Conservation (phyloP, 352 stramenopile genomes). For the Phytophthora syringae region DNA sequence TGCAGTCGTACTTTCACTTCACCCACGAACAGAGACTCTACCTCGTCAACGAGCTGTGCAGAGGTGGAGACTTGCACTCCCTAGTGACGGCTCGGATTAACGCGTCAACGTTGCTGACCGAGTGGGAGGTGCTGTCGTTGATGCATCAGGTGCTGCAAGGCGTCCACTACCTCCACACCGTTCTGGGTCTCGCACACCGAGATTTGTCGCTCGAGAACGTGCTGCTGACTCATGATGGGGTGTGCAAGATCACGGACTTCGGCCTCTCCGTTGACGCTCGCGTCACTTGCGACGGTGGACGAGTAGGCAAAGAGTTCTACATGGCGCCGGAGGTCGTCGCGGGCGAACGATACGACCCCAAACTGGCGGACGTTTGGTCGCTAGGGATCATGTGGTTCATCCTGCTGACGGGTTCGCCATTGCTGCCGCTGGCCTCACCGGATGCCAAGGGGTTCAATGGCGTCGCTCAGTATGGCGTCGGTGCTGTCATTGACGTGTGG, state of each 20-base stretch:
- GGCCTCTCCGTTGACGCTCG: slow-evolving; percentile 59
- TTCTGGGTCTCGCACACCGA: slow-evolving; percentile 77
- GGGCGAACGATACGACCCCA: slow-evolving; percentile 89
- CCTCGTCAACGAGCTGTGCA: slow-evolving; percentile 64
- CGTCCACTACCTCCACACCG: slow-evolving; percentile 54
- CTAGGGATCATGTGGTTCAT: slow-evolving; percentile 93
- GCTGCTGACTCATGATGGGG: slow-evolving; percentile 71
- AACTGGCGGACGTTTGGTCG: slow-evolving; percentile 93
- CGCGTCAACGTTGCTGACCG: slow-evolving; percentile 16
- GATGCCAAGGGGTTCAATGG: slow-evolving; percentile 38
- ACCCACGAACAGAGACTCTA: slow-evolving; percentile 24
- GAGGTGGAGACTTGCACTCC: slow-evolving; percentile 52
- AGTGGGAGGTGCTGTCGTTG: slow-evolving; percentile 39
- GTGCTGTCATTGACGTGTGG: slow-evolving; percentile 45
- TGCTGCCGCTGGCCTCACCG: slow-evolving; percentile 40
- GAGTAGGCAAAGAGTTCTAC: slow-evolving; percentile 93
- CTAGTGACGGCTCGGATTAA: slow-evolving; percentile 4
- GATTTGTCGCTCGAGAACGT: slow-evolving; percentile 97
- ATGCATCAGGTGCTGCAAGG: slow-evolving; percentile 51
- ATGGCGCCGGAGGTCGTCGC: slow-evolving; percentile 94
- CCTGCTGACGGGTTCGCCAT: slow-evolving; percentile 88
- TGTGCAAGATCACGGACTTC: slow-evolving; percentile 65
- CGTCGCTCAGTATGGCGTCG: slow-evolving; percentile 28
- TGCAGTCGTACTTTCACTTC: slow-evolving; percentile 36
- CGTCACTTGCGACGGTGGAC: slow-evolving; percentile 43